These are phyloP conservation scores for Wolfiporia cocos DNA, from an alignment of 1,284 basidiomycete genomes.

Conservation along the genomic window DNA sequence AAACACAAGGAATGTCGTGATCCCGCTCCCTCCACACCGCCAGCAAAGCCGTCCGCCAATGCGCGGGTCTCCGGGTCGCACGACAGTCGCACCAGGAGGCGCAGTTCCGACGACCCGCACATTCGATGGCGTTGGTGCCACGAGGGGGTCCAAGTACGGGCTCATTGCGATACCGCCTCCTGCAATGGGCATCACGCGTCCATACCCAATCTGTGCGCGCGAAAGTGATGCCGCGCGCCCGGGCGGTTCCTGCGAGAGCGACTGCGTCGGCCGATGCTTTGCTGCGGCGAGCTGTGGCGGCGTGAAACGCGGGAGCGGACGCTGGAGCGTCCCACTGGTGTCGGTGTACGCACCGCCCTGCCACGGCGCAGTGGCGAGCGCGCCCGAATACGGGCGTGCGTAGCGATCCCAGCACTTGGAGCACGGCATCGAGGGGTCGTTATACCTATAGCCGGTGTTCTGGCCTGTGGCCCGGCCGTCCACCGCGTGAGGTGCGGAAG, in stretches of 20 bases:
- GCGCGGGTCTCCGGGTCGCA: slow-evolving; percentile 60
- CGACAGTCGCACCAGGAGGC: slow-evolving; percentile 40
- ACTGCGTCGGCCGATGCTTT: slow-evolving; percentile 11
- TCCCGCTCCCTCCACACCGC: slow-evolving; percentile 57
- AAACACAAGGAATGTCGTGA: slow-evolving; percentile 46
- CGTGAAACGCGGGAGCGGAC: slow-evolving; percentile 28
- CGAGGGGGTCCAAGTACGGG: slow-evolving; percentile 17
- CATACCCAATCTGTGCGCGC: slow-evolving; percentile 18
- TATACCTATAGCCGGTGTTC: slow-evolving; percentile 67
- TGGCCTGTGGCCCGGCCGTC: slow-evolving; percentile 36
- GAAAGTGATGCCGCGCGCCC: slow-evolving; percentile 11
- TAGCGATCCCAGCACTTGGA: slow-evolving; percentile 66
- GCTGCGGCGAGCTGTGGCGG: slow-evolving; percentile 16
- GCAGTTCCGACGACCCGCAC: slow-evolving; percentile 12
- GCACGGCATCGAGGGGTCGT: slow-evolving; percentile 62
- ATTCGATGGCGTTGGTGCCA: slow-evolving; percentile 10
- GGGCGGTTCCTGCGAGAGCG: slow-evolving; percentile 9
- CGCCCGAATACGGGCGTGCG: slow-evolving; percentile 49
- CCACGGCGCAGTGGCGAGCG: slow-evolving; percentile 52
- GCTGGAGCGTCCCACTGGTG: slow-evolving; percentile 30
- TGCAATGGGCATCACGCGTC: slow-evolving; percentile 18
- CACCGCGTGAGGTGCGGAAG: too few species aligned
- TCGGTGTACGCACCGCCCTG: slow-evolving; percentile 19
- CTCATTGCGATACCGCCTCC: slow-evolving; percentile 19
- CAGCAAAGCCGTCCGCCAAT: slow-evolving; percentile 62